Percentiles rank a stretch among this genome's conserved stretches.
These are phyloP conservation scores for Penicillium sp. DNA, from an alignment of 2,329 filamentous ascomycete species.

Conservation along the genomic window DNA sequence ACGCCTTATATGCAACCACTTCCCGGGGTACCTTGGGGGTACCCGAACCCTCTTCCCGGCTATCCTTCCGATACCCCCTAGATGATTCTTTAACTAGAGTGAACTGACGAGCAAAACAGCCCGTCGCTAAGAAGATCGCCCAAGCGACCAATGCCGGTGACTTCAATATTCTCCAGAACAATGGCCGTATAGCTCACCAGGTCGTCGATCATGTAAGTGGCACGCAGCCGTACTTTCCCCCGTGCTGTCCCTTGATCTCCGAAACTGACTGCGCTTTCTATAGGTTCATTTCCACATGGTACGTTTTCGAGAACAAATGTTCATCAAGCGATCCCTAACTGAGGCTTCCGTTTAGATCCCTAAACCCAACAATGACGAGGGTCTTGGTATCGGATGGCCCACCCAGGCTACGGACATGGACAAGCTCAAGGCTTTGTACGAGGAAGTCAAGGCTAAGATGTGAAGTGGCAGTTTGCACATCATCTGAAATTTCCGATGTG, in stretches of 20 bases:
- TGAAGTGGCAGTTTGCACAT: slow-evolving; percentile 48
- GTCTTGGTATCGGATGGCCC: slow-evolving; percentile 81
- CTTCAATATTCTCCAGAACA: slow-evolving; percentile 97
- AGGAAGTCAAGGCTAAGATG: slow-evolving; percentile 90
- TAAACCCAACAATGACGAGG: slow-evolving; percentile 84
- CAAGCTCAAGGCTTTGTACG: slow-evolving; percentile 75
- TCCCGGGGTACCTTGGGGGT: slow-evolving; percentile 32
- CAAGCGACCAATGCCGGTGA: slow-evolving; percentile 74
- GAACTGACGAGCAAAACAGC: slow-evolving; percentile 47
- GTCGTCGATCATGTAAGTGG: slow-evolving; percentile 83
- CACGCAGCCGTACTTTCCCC: background rate
- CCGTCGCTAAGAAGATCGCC: slow-evolving; percentile 86
- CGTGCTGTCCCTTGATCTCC: background rate
- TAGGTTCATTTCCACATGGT: slow-evolving; percentile 95
- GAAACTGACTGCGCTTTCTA: background rate
- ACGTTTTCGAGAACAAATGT: slow-evolving; percentile 34
- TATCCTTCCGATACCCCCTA: background rate
- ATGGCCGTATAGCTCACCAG: slow-evolving; percentile 89
- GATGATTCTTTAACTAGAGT: background rate
- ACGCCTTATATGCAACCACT: slow-evolving; percentile 13
- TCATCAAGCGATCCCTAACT: too few relatives aligned
- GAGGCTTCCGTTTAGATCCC: slow-evolving; percentile 68
- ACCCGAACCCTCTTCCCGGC: background rate
- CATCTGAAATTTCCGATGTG: background rate
- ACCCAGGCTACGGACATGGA: slow-evolving; percentile 78